Evolutionary conservation across 1,284 basidiomycete species (phyloP), one percentile per base, ranked within the genome.

Genomic region (Boletus smithii): DNA sequence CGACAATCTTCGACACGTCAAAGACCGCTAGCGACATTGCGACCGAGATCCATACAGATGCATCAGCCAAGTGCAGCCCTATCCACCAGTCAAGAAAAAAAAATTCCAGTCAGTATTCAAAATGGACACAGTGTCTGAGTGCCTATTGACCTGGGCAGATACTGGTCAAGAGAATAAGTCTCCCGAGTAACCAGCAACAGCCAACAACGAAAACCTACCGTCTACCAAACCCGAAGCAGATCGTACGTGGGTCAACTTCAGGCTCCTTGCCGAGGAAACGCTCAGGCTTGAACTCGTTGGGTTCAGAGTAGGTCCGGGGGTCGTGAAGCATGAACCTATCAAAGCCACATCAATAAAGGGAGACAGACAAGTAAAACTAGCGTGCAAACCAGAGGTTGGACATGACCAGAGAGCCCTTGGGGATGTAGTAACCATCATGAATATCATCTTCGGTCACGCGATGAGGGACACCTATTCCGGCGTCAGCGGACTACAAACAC

Each of bases 161-260:
- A 33, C 79, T 81, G 42, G 57, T 5, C 27, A 18, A 31, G 35
- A 62, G 59, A 42, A 5, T 37, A 20, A 40, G 43, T 42, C 44
- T 24, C 50, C 31, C 49, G 43, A 11, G 43, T 40, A 22, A 42
- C 27, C 13, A 27, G 27, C 16, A 46, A 38, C 29, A 13, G 14
- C 33, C 36, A 32, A 48, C 39, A 44, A n/a, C 39, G 37, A 29
- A 31, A 13, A 46, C 73, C 40, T 48, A 77, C 80, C 81, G 74
- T 66, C 80, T 72, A 39, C 81, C 80, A 55, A 81, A 82, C 11
- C 79, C 80, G 60, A 80, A 81, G 55, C 73, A 77, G 43, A 79
- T 55, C 34, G 67, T 69, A 42, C 75, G 73, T 48, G 81, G 80
- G 62, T 83, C 79, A 16, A 56, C 60, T 54, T 83, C 76, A n/a